Conservation (phyloP, 495 filamentous ascomycete genomes). For the Aspergillus nanangensis region DNA sequence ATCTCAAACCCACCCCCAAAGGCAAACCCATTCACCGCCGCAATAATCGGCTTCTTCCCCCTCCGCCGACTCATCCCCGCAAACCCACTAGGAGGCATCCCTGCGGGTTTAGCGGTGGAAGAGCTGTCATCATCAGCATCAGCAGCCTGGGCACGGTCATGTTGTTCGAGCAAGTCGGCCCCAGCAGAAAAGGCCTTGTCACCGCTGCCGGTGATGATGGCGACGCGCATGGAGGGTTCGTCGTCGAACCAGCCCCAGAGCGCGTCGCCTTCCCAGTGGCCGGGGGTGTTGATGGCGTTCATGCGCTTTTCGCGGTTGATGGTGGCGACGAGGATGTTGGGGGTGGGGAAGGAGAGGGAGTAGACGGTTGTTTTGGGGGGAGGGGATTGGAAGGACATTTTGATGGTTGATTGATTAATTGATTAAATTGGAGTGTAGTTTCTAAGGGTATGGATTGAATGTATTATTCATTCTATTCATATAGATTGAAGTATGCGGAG, state of each 20-base stretch:
- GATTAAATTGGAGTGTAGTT: too few relatives aligned
- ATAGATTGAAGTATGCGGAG: too few relatives aligned
- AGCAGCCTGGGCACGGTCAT: neutral
- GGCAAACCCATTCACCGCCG: constrained; percentile 65
- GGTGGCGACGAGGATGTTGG: constrained; percentile 30
- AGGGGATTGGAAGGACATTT: constrained; percentile 12
- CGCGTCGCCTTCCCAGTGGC: constrained; percentile 39
- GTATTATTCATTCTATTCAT: too few relatives aligned
- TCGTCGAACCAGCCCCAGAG: constrained; percentile 47
- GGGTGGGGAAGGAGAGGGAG: constrained; percentile 25
- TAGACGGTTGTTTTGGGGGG: constrained; percentile 12
- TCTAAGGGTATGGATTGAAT: too few relatives aligned
- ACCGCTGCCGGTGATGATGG: constrained; percentile 45
- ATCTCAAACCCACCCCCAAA: constrained; percentile 73
- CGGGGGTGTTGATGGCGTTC: constrained; percentile 36
- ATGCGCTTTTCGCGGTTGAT: constrained; percentile 33
- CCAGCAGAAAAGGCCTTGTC: constrained; percentile 50
- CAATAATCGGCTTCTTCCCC: constrained; percentile 55
- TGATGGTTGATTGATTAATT: too few relatives aligned
- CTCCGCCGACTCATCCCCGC: constrained; percentile 24
- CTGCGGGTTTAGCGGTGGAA: neutral
- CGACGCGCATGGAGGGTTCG: constrained; percentile 43
- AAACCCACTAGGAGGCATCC: constrained; percentile 19
- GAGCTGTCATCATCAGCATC: neutral
- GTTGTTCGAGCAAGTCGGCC: constrained; percentile 35